phyloP scores from a whole-genome alignment of 2,329 filamentous ascomycete genomes.

The Mariannaea elegans region DNA sequence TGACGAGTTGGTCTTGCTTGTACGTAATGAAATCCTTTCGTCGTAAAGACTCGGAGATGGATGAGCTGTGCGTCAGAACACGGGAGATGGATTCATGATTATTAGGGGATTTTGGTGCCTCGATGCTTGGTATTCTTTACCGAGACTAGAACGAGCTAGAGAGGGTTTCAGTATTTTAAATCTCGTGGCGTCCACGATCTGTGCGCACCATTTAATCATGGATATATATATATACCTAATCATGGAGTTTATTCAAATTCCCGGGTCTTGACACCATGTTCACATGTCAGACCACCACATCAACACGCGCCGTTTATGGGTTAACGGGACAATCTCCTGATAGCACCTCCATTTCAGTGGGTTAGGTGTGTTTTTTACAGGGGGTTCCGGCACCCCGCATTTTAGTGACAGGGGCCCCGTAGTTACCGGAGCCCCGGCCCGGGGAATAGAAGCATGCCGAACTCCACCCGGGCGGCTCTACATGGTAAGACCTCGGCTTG shows the following conservation, averaged over 20 bases:
- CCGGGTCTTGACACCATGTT: not conserved
- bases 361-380: not conserved
- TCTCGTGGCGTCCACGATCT: too few species aligned
- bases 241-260: not conserved
- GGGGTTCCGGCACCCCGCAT: slow-evolving; percentile 17
- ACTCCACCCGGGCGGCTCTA: slow-evolving; percentile 8
- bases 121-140: not conserved
- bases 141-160: too few species aligned
- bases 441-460: not conserved
- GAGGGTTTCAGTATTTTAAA: too few species aligned
- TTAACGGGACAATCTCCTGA: too few species aligned
- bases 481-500: slow-evolving; percentile 28
- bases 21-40: slow-evolving; percentile 17
- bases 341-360: not conserved
- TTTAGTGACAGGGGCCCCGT: not conserved
- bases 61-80: not conserved
- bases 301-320: not conserved
- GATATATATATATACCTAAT: not conserved
- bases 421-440: slow-evolving; percentile 6
- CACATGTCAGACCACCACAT: not conserved
- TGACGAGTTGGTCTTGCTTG: not conserved
- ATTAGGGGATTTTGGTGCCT: not conserved
- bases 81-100: not conserved
- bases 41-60: too few species aligned
- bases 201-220: too few species aligned